Base-by-base conservation (phyloP, 2,329 filamentous ascomycete genomes). In the Beauveria pseudobassiana region DNA sequence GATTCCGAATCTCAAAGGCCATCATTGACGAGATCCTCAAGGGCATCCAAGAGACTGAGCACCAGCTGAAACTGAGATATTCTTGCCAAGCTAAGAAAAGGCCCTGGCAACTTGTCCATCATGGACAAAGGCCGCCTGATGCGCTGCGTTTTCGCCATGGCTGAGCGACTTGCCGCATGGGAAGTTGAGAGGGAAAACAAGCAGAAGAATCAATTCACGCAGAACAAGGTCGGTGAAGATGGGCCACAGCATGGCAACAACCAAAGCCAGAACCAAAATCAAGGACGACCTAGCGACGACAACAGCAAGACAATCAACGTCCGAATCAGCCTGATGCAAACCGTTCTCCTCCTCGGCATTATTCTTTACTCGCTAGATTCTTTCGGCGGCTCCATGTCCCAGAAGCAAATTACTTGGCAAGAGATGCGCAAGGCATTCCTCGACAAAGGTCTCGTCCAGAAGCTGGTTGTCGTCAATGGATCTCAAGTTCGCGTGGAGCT, bases 381-480 rank as follows among this genome's bases (percentile, higher is more conserved):
- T 9, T 67, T 76, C 57, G 71, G 71, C 67, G 75, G 76, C 65
- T 66, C 78, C 28, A 76, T 79, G 65, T 75, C 75, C 4, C 77
- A 80, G 65, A 76, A 76, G 70, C 93, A 99, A 72, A 97, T 99
- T 63, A 98, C 95, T 61, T 99, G 92, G 91, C 93, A 99, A 76
- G 95, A 99, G 77, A 91, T 99, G 77, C 83, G 90, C 65, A 93
- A 86, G 68, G 95, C 91, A 38, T 98, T 96, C 80, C 81, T 99
- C 64, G 92, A 97, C 76, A 97, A 96, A 80, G 95, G 95, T 8
- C 82, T 99, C 26, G 93, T 99, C 22, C 90, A 97, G 77, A 97
- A 93, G 78, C 82, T 99, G 20, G 87, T 96, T 40, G 83, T 96
- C 57, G 87, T 92, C 68, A 84, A 87, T 65, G 87, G 85, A 69